phyloP scores from a whole-genome alignment of 176 grass and related monocot species.

The Areca catechu region DNA sequence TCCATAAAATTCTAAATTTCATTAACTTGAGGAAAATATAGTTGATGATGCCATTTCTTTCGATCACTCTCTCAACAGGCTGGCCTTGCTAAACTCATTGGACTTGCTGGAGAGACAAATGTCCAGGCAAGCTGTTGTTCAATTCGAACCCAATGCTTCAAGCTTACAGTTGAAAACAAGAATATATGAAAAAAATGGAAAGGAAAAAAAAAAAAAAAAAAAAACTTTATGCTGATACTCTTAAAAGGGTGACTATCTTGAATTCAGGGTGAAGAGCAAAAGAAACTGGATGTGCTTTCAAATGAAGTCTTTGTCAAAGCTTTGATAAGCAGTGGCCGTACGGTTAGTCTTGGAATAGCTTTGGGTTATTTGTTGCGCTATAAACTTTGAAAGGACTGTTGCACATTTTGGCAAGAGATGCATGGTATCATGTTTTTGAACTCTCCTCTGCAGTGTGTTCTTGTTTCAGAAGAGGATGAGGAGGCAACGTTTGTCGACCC shows the following conservation, averaged over 20 bases:
- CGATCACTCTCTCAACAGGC: slow-evolving; percentile 30
- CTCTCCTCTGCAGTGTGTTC: slow-evolving; percentile 46
- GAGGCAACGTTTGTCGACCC: slow-evolving; percentile 88
- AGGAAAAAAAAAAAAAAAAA: no score
- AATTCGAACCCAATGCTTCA: no score
- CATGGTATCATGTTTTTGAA: neutral
- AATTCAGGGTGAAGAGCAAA: slow-evolving; percentile 89
- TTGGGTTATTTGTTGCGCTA: no score
- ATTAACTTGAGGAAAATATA: no score
- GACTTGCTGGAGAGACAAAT: slow-evolving; percentile 87
- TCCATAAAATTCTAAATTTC: no score
- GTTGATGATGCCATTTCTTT: no score
- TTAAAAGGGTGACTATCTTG: no score
- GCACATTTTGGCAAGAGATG: neutral
- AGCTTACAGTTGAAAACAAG: no score
- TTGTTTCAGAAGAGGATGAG: slow-evolving; percentile 96
- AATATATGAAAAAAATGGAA: no score
- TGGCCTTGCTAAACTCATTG: slow-evolving; percentile 76
- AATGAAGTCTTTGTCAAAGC: slow-evolving; percentile 98
- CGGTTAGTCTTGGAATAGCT: slow-evolving; percentile 33
- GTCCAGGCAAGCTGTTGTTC: slow-evolving; percentile 44
- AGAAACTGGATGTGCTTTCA: slow-evolving; percentile 97
- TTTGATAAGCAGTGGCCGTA: slow-evolving; percentile 85
- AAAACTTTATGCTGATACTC: no score
- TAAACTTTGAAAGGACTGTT: no score